phyloP scores from a whole-genome alignment of 345 rosid species.

The Brassica carinata region DNA sequence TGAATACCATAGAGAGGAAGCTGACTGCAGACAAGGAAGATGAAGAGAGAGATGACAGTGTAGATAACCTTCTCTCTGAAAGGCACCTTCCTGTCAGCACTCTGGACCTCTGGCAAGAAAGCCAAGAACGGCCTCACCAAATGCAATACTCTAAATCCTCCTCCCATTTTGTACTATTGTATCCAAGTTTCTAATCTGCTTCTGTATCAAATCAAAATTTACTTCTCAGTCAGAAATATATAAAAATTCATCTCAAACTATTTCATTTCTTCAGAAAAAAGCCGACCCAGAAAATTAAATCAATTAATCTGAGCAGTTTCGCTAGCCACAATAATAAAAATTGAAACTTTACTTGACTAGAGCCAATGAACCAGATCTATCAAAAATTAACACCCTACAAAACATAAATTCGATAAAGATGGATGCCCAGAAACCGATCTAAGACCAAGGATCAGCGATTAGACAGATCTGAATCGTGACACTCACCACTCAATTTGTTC shows the following conservation, averaged over 20 bases:
- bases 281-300: not conserved
- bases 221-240: too few species aligned
- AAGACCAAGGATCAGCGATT: not conserved
- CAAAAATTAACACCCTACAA: not conserved
- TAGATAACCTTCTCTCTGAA: constrained; percentile 71
- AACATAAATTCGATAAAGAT: constrained; percentile 4
- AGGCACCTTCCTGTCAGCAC: constrained; percentile 66
- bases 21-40: constrained; percentile 73
- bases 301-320: constrained; percentile 11
- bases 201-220: not conserved
- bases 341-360: not conserved
- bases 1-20: constrained; percentile 77
- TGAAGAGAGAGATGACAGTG: constrained; percentile 63
- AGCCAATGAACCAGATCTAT: constrained; percentile 29
- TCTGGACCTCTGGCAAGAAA: constrained; percentile 64
- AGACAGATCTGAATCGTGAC: constrained; percentile 21
- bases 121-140: constrained; percentile 69
- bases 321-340: not conserved
- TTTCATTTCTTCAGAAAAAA: not conserved
- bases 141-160: constrained; percentile 69
- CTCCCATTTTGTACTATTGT: constrained; percentile 50
- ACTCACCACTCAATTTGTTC: not conserved
- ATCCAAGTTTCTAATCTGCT: not conserved
- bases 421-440: constrained; percentile 15
- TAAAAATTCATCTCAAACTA: not conserved